Base-by-base conservation (phyloP, 495 filamentous ascomycete species). In the Cryomyces antarcticus region DNA sequence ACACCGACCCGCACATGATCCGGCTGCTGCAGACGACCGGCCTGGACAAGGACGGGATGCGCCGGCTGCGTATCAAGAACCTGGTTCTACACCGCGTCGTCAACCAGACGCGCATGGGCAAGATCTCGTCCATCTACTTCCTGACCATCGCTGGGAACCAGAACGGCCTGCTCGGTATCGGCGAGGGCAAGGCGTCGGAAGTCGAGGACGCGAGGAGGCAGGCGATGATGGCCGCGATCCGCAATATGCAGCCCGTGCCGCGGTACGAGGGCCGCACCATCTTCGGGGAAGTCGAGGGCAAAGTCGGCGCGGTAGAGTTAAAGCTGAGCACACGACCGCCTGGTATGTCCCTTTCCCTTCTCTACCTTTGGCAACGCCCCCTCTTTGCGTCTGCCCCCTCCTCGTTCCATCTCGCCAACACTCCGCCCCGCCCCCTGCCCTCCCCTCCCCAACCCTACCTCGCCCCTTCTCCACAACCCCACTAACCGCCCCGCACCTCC, bases 81-180 rank as follows among this genome's bases (percentile, higher is more conserved):
- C 53, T 97, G 28, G 80, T 93, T 17, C 42, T 45, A 3, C 79
- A 86, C 52, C 56, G 56, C 1, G 92, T 99, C 38, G 64, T 70
- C 46, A 99, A 99, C 61, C 86, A 94, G 70, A 96, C 92, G 29
- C 81, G 85, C 65, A 73, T 99, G 61, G 89, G 89, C 51, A 99
- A 95, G 71, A 74, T 96, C 42, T 61, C 62, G 41, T 76, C 73
- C 53, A 46, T 68, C 7, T 89, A 86, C 56, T 59, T 66, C 46
- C 61, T 94, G 36, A 70, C 72, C 5, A 69, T 94, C 39, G 85
- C 84, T 5, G 89, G 89, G 38, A 92, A 95, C 56, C 66, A 69
- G 31, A 70, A 88, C 43, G 89, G 89, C 24, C 65, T 88, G 52
- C 53, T 99, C 37, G 89, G 89, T 6, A 68, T 96, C 43, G 89